phyloP scores from a whole-genome alignment of 805 yeast genomes.

The Yamadazyma endophytica region DNA sequence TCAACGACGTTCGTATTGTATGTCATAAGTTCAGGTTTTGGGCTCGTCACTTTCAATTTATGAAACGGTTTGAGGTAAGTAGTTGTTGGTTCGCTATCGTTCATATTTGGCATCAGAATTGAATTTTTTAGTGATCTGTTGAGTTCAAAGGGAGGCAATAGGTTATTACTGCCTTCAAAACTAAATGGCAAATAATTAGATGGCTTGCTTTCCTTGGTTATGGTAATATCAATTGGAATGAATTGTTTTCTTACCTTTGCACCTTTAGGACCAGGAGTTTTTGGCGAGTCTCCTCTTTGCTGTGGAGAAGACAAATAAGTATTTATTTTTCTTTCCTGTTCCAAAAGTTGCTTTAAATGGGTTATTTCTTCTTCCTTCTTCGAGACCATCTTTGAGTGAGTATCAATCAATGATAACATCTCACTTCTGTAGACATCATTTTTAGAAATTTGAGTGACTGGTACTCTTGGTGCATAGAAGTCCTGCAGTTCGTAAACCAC shows the following conservation, averaged over 20 bases:
- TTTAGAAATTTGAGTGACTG: too few species aligned
- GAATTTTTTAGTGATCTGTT: background rate
- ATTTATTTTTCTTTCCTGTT: slow-evolving; percentile 19
- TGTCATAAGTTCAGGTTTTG: background rate
- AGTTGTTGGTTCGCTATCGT: too few species aligned
- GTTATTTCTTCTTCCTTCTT: slow-evolving; percentile 24
- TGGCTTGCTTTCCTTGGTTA: slow-evolving; percentile 11
- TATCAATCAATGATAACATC: slow-evolving; percentile 18
- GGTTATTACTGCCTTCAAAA: slow-evolving; percentile 1
- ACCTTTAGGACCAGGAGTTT: slow-evolving; percentile 1
- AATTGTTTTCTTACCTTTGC: slow-evolving; percentile 12
- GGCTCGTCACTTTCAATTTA: slow-evolving; percentile 4
- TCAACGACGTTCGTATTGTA: background rate
- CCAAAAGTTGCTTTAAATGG: slow-evolving; percentile 17
- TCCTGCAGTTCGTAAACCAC: too few species aligned
- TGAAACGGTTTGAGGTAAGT: slow-evolving; percentile 15
- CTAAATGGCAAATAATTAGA: slow-evolving; percentile 7
- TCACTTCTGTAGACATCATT: slow-evolving; percentile 17
- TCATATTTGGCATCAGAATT: background rate
- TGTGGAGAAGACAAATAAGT: slow-evolving; percentile 7
- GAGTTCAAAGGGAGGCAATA: slow-evolving; percentile 14
- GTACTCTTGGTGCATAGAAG: too few species aligned
- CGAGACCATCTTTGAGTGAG: slow-evolving; percentile 16
- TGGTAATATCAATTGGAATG: slow-evolving; percentile 15
- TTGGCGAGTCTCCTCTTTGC: slow-evolving; percentile 2